Evolutionary conservation across 2,329 filamentous ascomycete species (phyloP).

Genomic region (Coniochaeta hoffmannii): DNA sequence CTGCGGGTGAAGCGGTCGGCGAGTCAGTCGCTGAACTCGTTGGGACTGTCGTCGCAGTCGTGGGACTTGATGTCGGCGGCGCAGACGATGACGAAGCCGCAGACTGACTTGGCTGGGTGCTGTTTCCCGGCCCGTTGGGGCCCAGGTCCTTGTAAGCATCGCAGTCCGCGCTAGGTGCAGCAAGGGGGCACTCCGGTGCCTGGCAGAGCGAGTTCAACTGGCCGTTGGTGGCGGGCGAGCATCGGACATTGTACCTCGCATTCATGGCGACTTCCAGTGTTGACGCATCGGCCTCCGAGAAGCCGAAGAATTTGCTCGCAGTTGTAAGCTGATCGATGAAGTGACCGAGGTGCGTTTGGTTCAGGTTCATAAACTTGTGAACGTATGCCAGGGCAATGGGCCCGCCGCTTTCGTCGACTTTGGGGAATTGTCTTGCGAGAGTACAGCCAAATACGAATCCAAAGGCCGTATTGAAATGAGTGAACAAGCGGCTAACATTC

Average conservation of each 20-base stretch:
- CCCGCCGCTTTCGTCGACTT: slow-evolving; percentile 11
- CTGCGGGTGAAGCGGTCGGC: background rate
- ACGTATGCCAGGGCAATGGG: slow-evolving; percentile 19
- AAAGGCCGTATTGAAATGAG: slow-evolving; percentile 21
- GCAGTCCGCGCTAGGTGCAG: slow-evolving; percentile 18
- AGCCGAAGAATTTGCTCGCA: slow-evolving; percentile 18
- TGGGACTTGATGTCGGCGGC: background rate
- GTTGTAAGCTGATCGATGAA: slow-evolving; percentile 22
- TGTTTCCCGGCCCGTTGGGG: slow-evolving; percentile 10
- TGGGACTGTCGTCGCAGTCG: background rate
- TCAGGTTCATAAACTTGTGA: slow-evolving; percentile 25
- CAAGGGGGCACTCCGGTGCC: slow-evolving; percentile 18
- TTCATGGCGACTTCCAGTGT: slow-evolving; percentile 17
- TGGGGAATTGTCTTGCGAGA: slow-evolving; percentile 6
- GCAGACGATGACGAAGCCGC: slow-evolving; percentile 3
- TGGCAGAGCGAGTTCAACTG: slow-evolving; percentile 21
- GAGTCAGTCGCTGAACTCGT: background rate
- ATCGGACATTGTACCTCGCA: slow-evolving; percentile 19
- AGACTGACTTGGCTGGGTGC: slow-evolving; percentile 6
- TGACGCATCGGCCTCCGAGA: slow-evolving; percentile 17
- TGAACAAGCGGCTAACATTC: slow-evolving; percentile 18
- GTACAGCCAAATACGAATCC: slow-evolving; percentile 19
- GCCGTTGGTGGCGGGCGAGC: slow-evolving; percentile 14
- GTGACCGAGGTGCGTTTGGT: slow-evolving; percentile 19
- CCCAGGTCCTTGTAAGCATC: slow-evolving; percentile 16